Evolutionary conservation across 768 basidiomycete species (phyloP).

Genomic region (Leccinum variicolor): DNA sequence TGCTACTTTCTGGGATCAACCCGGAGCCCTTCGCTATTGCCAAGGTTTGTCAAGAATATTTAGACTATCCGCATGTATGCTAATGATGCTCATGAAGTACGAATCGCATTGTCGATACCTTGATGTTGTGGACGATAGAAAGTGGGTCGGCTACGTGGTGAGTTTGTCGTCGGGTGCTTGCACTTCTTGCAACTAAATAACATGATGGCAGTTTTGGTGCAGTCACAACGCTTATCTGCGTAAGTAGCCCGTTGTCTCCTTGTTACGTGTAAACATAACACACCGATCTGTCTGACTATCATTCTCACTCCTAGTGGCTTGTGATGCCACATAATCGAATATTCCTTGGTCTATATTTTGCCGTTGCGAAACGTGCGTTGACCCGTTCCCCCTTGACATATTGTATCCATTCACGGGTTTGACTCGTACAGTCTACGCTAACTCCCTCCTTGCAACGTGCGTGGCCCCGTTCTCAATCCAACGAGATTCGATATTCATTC

Average conservation of each 20-base stretch:
- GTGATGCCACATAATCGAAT: slow-evolving; percentile 24
- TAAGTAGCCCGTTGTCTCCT: neutral
- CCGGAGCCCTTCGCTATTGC: slow-evolving; percentile 28
- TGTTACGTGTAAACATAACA: neutral
- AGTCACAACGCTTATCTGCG: slow-evolving; percentile 17
- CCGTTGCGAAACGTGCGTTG: slow-evolving; percentile 21
- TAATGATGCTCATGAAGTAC: slow-evolving; percentile 10
- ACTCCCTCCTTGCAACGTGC: slow-evolving; percentile 26
- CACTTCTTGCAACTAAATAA: neutral
- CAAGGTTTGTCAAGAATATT: slow-evolving; percentile 27
- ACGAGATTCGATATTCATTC: slow-evolving; percentile 10
- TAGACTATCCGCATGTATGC: neutral
- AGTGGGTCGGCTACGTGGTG: slow-evolving; percentile 24
- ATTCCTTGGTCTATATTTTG: slow-evolving; percentile 25
- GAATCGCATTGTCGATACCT: slow-evolving; percentile 20
- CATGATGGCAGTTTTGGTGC: slow-evolving; percentile 12
- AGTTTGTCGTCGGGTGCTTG: neutral
- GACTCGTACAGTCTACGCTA: slow-evolving; percentile 19
- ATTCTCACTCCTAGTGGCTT: slow-evolving; percentile 11
- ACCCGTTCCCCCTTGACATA: neutral
- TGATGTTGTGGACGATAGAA: slow-evolving; percentile 23
- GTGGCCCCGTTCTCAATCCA: no score
- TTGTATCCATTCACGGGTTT: neutral
- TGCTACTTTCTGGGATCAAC: slow-evolving; percentile 40
- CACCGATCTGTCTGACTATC: neutral